A percentile compares a stretch with the other conserved stretches of the same genome.
These are phyloP conservation scores for Tetrahymena malaccensis DNA, from an alignment of 73 alveolate genomes.

Conservation along the genomic window DNA sequence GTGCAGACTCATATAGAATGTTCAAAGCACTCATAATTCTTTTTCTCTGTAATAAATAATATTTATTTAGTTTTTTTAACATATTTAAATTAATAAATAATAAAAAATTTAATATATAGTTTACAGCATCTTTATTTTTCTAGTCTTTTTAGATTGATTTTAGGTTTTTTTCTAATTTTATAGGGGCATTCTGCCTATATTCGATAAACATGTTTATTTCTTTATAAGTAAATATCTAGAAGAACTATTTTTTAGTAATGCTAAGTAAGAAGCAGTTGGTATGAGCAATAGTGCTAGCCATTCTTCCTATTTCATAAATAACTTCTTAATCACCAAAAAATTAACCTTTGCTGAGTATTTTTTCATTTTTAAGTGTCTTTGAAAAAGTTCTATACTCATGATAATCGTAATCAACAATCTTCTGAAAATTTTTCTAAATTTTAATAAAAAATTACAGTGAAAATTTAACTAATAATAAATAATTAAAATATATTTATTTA, in stretches of 20 bases:
- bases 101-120: not conserved
- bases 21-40: not conserved
- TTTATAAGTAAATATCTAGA: not conserved
- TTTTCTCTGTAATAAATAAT: not conserved
- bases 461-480: not conserved
- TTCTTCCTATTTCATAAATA: not conserved
- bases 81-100: not conserved
- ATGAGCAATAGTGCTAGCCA: not conserved
- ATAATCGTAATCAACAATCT: not conserved
- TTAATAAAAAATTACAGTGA: not conserved
- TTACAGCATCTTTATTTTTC: not conserved
- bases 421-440: not conserved
- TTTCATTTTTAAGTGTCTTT: not conserved
- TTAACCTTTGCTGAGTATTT: not conserved
- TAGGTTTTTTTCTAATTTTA: not conserved
- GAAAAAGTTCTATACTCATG: not conserved
- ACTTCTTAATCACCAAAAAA: not conserved
- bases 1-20: not conserved
- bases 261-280: not conserved
- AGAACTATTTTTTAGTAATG: not conserved
- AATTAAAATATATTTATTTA: not conserved
- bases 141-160: not conserved
- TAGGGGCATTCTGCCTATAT: not conserved
- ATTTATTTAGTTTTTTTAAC: not conserved
- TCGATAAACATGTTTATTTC: not conserved